Evolutionary conservation across 2,329 filamentous ascomycete species (phyloP), one percentile per base, ranked within the genome.

Genomic region (Claviceps sp.): DNA sequence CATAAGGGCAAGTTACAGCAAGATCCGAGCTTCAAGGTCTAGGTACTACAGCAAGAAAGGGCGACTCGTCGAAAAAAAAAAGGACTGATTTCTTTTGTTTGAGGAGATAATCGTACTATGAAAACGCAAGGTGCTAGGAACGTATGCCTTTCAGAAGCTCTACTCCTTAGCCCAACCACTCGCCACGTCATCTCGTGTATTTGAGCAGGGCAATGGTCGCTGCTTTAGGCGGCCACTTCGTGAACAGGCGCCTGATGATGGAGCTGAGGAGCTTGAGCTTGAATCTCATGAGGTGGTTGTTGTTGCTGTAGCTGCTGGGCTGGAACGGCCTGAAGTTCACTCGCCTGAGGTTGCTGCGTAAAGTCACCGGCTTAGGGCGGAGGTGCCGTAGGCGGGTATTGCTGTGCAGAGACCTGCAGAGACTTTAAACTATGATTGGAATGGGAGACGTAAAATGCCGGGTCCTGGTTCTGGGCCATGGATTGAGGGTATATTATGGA

Each of bases 371-470:
- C 51, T 5, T 53, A 53, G 22, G 47, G 43, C 40, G 40, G 14
- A 51, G 49, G 40, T 43, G 49, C 47, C 37, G 45, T 45, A 20
- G 54, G 55, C 17, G 49, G 52, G 45, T 61, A 60, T 45, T 59
- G 58, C 44, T 58, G 54, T 11, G 53, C 26, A 29, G 26, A 53
- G 45, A 56, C 52, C 45, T 56, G 52, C n/a, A 49, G 39, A 20
- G 51, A 16, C 7, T 44, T 20, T 45, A 40, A 29, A 4, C 45
- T 53, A 22, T 9, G 26, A 29, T 51, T 52, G 52, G 55, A 59
- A 45, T 64, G 61, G 45, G 59, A 57, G 36, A 64, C 63, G 56
- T 63, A 62, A 52, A 59, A 61, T 37, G 49, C 47, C 52, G 20
- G 40, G 20, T 43, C 22, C 17, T 53, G 55, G 43, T 23, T 45